Evolutionary conservation across 768 basidiomycete genomes (phyloP).

Genomic region (Podaxis sp.): DNA sequence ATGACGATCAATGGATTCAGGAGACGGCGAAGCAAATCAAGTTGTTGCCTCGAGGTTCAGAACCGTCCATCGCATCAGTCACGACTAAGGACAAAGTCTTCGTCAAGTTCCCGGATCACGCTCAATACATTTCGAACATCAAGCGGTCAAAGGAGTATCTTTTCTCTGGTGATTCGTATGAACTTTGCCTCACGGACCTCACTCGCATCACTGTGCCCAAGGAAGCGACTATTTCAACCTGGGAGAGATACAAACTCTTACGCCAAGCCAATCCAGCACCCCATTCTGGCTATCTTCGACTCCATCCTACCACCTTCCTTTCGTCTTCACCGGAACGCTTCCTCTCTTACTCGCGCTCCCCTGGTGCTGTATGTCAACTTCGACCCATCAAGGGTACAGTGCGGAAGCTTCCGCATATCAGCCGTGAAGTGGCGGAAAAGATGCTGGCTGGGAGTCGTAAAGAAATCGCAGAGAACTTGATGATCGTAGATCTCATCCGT

Average conservation of each 20-base stretch:
- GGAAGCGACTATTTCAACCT: constrained; percentile 38
- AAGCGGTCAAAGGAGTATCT: constrained; percentile 70
- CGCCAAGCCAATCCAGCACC: constrained; percentile 84
- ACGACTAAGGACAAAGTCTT: constrained; percentile 35
- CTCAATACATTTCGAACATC: constrained; percentile 68
- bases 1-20: constrained; percentile 61
- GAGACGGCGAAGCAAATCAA: constrained; percentile 29
- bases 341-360: constrained; percentile 73
- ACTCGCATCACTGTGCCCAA: constrained; percentile 56
- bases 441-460: constrained; percentile 68
- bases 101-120: constrained; percentile 56
- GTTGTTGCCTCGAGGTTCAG: constrained; percentile 26
- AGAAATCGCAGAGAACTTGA: constrained; percentile 94
- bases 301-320: constrained; percentile 75
- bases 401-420: constrained; percentile 64
- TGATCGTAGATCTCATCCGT: constrained; percentile 97
- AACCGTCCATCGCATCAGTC: constrained; percentile 22
- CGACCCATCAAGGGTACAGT: constrained; percentile 96
- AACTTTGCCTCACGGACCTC: constrained; percentile 84
- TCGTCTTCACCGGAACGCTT: constrained; percentile 94
- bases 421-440: constrained; percentile 64
- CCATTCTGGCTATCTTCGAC: constrained; percentile 77
- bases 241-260: constrained; percentile 74
- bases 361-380: constrained; percentile 68
- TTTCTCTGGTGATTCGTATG: constrained; percentile 87